phyloP scores from a whole-genome alignment of 192 early-diverging fungal species.

The Linnemannia hyalina region DNA sequence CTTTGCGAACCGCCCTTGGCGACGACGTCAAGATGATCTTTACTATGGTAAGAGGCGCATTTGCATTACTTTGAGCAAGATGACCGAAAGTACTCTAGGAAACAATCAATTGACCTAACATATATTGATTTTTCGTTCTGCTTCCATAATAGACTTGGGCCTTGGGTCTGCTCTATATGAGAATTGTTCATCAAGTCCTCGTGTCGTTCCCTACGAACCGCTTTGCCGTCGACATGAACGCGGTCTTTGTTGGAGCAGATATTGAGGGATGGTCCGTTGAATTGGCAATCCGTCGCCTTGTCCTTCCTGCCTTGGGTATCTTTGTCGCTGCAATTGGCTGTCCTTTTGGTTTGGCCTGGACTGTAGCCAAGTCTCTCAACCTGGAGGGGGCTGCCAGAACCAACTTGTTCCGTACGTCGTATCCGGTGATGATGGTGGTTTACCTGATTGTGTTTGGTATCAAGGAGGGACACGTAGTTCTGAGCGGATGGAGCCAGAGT shows the following conservation, averaged over 20 bases:
- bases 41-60: slow-evolving; percentile 46
- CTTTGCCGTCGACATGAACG: slow-evolving; percentile 34
- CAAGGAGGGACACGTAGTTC: slow-evolving; percentile 36
- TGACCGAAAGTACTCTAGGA: not conserved
- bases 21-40: slow-evolving; percentile 41
- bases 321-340: slow-evolving; percentile 42
- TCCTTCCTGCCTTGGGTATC: slow-evolving; percentile 48
- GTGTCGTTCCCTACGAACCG: slow-evolving; percentile 63
- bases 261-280: slow-evolving; percentile 36
- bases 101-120: not conserved
- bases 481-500: slow-evolving; percentile 81
- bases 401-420: slow-evolving; percentile 46
- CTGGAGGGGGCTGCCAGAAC: slow-evolving; percentile 25
- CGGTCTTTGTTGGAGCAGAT: slow-evolving; percentile 36
- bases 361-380: not conserved
- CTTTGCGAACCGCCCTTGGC: slow-evolving; percentile 59
- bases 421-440: slow-evolving; percentile 59
- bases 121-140: not conserved
- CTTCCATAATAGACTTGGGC: slow-evolving; percentile 73
- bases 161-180: slow-evolving; percentile 77
- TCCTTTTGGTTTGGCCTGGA: slow-evolving; percentile 58
- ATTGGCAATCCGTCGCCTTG: slow-evolving; percentile 50
- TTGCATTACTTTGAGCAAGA: not conserved
- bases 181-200: slow-evolving; percentile 66
- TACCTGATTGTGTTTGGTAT: slow-evolving; percentile 34